Evolutionary conservation across 805 yeast species (phyloP).

Genomic region (Cephaloascus fragrans): DNA sequence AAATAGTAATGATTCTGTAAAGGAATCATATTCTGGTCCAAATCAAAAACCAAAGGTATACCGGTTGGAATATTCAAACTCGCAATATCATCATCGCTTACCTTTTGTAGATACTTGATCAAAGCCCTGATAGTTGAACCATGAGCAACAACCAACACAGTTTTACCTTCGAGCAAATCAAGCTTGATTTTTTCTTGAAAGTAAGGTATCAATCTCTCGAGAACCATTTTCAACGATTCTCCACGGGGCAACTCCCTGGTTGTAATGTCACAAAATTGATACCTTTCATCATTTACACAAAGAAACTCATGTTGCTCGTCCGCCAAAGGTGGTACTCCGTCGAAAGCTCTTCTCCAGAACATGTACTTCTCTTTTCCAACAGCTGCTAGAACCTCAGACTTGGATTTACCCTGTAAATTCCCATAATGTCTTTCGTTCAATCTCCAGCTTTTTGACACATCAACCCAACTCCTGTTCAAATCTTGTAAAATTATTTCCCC

Average conservation of each 20-base stretch:
- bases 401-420: slow-evolving; percentile 97
- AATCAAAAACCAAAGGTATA: slow-evolving; percentile 94
- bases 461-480: slow-evolving; percentile 86
- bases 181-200: slow-evolving; percentile 88
- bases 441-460: slow-evolving; percentile 94
- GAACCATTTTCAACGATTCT: slow-evolving; percentile 89
- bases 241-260: slow-evolving; percentile 85
- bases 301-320: slow-evolving; percentile 72
- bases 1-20: slow-evolving; percentile 90
- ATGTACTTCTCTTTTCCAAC: slow-evolving; percentile 91
- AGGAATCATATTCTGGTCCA: slow-evolving; percentile 81
- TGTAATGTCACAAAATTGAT: slow-evolving; percentile 54
- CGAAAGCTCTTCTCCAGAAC: slow-evolving; percentile 96
- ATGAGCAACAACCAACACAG: slow-evolving; percentile 91
- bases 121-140: slow-evolving; percentile 97
- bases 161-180: slow-evolving; percentile 78
- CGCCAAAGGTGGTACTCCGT: slow-evolving; percentile 91
- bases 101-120: slow-evolving; percentile 90
- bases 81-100: slow-evolving; percentile 87
- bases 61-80: slow-evolving; percentile 97
- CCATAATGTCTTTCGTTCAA: slow-evolving; percentile 99
- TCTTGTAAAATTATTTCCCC: slow-evolving; percentile 87
- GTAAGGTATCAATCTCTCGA: slow-evolving; percentile 94
- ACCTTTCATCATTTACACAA: slow-evolving; percentile 80
- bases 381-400: slow-evolving; percentile 81